phyloP scores from a whole-genome alignment of 305 asterid genomes.

The Caryopteris hybrid region DNA sequence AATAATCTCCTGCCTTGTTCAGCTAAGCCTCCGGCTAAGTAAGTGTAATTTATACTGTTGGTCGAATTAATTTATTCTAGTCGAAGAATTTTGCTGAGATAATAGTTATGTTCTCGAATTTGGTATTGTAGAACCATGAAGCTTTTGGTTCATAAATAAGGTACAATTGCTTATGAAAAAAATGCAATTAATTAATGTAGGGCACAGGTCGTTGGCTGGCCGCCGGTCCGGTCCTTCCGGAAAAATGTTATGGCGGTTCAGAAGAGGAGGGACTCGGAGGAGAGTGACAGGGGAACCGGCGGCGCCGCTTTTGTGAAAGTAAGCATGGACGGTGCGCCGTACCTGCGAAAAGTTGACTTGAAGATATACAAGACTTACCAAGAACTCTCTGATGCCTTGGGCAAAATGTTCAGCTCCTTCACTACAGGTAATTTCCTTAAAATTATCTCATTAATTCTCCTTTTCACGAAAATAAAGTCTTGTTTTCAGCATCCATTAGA shows the following conservation, averaged over 20 bases:
- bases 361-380: constrained; percentile 58
- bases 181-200: constrained; percentile 28
- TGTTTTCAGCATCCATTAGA: not conserved
- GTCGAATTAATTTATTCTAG: not conserved
- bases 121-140: too few species aligned
- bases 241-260: constrained; percentile 50
- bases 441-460: not conserved
- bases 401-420: constrained; percentile 67
- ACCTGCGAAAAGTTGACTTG: constrained; percentile 71
- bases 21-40: constrained; percentile 51
- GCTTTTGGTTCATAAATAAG: too few species aligned
- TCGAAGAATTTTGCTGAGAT: too few species aligned
- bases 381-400: constrained; percentile 57
- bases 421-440: constrained; percentile 33
- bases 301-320: constrained; percentile 61
- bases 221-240: constrained; percentile 80
- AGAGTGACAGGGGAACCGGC: constrained; percentile 30
- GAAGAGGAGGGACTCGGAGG: constrained; percentile 34
- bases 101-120: too few species aligned
- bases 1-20: constrained; percentile 1
- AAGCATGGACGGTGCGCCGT: constrained; percentile 90
- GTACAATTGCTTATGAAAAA: not conserved
- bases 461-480: not conserved
- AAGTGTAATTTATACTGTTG: not conserved
- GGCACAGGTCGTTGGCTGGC: constrained; percentile 99